Percentiles rank a stretch among this genome's conserved stretches.
Evolutionary conservation across 805 yeast species (phyloP).

Genomic region (Yamadazyma paraphyllophila): DNA sequence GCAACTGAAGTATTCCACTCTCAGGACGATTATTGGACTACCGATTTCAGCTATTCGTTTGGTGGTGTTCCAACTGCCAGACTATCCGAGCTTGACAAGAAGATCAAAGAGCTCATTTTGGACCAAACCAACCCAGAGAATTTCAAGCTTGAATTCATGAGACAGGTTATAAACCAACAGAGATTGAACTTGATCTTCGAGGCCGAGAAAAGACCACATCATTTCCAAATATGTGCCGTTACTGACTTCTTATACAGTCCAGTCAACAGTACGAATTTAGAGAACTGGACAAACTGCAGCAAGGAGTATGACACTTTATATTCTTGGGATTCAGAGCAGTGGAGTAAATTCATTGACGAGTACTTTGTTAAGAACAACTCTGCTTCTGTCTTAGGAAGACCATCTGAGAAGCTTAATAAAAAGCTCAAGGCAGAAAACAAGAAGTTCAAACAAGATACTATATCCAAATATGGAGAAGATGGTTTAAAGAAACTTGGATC

Average conservation of each 20-base stretch:
- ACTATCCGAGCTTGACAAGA: constrained; percentile 51
- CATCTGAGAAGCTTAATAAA: constrained; percentile 62
- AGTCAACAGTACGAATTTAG: constrained; percentile 55
- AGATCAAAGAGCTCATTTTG: constrained; percentile 49
- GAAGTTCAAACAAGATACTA: constrained; percentile 48
- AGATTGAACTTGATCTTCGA: constrained; percentile 59
- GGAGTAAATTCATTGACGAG: constrained; percentile 57
- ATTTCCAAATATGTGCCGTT: constrained; percentile 65
- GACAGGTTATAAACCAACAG: constrained; percentile 64
- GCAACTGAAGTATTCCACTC: constrained; percentile 69
- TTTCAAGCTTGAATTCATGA: constrained; percentile 64
- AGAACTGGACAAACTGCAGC: constrained; percentile 52
- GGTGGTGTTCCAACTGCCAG: constrained; percentile 75
- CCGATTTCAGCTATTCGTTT: constrained; percentile 56
- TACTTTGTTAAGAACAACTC: constrained; percentile 61
- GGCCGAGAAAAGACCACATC: constrained; percentile 61
- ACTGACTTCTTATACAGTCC: constrained; percentile 80
- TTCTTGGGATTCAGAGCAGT: constrained; percentile 62
- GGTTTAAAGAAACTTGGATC: constrained; percentile 56
- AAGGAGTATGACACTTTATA: constrained; percentile 57
- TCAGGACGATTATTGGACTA: constrained; percentile 70
- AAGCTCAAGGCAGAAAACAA: constrained; percentile 50
- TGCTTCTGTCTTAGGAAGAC: constrained; percentile 67
- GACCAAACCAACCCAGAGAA: constrained; percentile 48
- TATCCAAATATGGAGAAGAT: constrained; percentile 49